These are phyloP conservation scores for Lasiosphaeria ovina DNA, from an alignment of 495 filamentous ascomycete genomes.

Conservation along the genomic window DNA sequence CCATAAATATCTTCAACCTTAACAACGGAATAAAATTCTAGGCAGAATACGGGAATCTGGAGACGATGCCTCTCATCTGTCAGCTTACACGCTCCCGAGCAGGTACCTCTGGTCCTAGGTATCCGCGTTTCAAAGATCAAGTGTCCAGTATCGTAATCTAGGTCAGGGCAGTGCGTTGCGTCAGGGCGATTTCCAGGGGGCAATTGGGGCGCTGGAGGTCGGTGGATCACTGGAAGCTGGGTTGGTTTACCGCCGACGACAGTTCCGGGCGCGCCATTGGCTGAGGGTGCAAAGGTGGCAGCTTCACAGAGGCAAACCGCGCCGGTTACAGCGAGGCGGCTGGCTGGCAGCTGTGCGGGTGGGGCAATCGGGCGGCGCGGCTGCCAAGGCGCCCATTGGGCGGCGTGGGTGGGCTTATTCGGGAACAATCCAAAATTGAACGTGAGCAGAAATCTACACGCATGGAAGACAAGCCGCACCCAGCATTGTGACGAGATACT, in stretches of 20 bases:
- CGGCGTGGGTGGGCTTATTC: constrained; percentile 29
- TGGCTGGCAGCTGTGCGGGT: constrained; percentile 24
- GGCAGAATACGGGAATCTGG: neutral
- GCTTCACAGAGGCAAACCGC: neutral
- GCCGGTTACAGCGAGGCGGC: constrained; percentile 14
- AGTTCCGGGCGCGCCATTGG: constrained; percentile 3
- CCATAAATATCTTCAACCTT: no score
- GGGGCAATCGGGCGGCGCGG: constrained; percentile 19
- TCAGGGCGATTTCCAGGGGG: no score
- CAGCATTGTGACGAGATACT: constrained; percentile 18
- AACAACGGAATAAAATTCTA: neutral
- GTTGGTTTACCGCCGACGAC: no score
- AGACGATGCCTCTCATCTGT: no score
- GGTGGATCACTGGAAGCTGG: no score
- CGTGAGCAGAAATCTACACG: constrained; percentile 38
- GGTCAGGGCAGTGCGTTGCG: no score
- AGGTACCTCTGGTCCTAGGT: no score
- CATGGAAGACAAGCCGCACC: constrained; percentile 9
- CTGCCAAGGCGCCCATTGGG: constrained; percentile 15
- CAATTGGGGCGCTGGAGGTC: no score
- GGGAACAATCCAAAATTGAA: constrained; percentile 34
- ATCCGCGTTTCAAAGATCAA: neutral
- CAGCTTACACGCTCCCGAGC: no score
- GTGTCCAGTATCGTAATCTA: neutral
- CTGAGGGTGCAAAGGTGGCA: neutral